Evolutionary conservation across 805 yeast species (phyloP), one percentile per base, ranked within the genome.

Genomic region (Hanseniaspora vineae): DNA sequence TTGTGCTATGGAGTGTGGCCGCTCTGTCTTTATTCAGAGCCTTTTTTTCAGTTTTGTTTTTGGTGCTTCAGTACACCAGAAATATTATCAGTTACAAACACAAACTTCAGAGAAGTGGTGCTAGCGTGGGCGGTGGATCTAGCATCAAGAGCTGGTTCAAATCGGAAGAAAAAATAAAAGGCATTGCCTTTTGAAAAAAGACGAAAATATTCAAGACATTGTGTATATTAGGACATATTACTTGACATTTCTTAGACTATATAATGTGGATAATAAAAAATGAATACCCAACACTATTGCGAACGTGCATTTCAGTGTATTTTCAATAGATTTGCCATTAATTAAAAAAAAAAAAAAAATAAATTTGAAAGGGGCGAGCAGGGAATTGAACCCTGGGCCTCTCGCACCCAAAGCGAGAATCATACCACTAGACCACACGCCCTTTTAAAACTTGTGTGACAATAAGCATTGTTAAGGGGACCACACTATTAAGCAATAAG

Each of bases 1-100:
- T 87, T 59, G 85, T 92, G 55, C 69, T 92, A 51, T 89, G 97
- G 97, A 75, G 90, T 10, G 97, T 90, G 48, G 96, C 96, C 1
- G 80, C 76, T 0, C 71, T 92, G 56, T 83, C 97, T 0, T 67
- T 78, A 5, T 75, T 88, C 64, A 77, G 97, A 66, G 95, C 89
- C 1, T 47, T 75, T 31, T 98, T 97, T 1, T 85, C 97, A 0
- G 57, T 78, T 39, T 73, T 80, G 1, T 92, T 80, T 67, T 70
- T 92, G 56, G 54, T 64, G 45, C 55, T 66, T 46, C 65, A 68
- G 51, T 67, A 63, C 47, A 46, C 68, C 42, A 66, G 75, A 48
- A 55, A 65, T 50, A 50, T 66, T 29, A 66, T 71, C 31, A 70
- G 70, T 51, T 62, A 63, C 45, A 63, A 60, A 35, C 66, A 68